Percentiles rank a stretch among this genome's conserved stretches.
These are phyloP conservation scores for Xylariaceae sp. DNA, from an alignment of 2,329 filamentous ascomycete species.

Conservation along the genomic window DNA sequence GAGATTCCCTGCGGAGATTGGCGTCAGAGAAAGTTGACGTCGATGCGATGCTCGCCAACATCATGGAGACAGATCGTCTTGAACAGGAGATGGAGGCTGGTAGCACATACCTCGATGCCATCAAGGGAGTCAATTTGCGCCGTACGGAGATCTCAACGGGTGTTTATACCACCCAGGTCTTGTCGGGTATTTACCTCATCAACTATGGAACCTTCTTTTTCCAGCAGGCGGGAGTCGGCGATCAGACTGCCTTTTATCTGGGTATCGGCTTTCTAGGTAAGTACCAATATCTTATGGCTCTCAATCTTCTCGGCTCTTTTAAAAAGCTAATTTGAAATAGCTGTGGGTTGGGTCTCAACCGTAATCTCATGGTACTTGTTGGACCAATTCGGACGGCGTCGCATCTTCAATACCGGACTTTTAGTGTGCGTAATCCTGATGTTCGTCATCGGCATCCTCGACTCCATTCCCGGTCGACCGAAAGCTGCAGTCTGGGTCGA, in stretches of 20 bases:
- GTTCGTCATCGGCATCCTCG: slow-evolving; percentile 43
- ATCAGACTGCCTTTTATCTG: slow-evolving; percentile 48
- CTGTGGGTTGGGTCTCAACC: slow-evolving; percentile 48
- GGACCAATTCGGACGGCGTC: slow-evolving; percentile 44
- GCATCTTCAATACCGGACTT: slow-evolving; percentile 45
- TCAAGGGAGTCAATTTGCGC: slow-evolving; percentile 44
- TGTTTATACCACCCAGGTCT: slow-evolving; percentile 60
- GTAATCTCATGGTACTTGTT: slow-evolving; percentile 50
- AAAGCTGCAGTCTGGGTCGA: slow-evolving; percentile 41
- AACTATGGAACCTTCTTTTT: slow-evolving; percentile 60
- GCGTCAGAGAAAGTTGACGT: slow-evolving; percentile 43
- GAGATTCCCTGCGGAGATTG: slow-evolving; percentile 37
- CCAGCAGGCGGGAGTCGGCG: slow-evolving; percentile 48
- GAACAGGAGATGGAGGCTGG: slow-evolving; percentile 47
- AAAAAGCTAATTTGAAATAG: slow-evolving; percentile 20
- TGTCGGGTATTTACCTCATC: slow-evolving; percentile 59
- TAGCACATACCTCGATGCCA: slow-evolving; percentile 46
- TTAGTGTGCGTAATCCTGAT: slow-evolving; percentile 39
- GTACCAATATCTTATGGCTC: slow-evolving; percentile 12
- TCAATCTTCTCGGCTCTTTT: background rate
- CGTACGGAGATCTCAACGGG: slow-evolving; percentile 53
- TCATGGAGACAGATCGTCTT: slow-evolving; percentile 52
- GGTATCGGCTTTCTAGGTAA: slow-evolving; percentile 44
- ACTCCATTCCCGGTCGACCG: slow-evolving; percentile 39
- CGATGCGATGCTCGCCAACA: slow-evolving; percentile 47